phyloP scores from a whole-genome alignment of 352 stramenopile genomes.

The Plasmopara viticola region DNA sequence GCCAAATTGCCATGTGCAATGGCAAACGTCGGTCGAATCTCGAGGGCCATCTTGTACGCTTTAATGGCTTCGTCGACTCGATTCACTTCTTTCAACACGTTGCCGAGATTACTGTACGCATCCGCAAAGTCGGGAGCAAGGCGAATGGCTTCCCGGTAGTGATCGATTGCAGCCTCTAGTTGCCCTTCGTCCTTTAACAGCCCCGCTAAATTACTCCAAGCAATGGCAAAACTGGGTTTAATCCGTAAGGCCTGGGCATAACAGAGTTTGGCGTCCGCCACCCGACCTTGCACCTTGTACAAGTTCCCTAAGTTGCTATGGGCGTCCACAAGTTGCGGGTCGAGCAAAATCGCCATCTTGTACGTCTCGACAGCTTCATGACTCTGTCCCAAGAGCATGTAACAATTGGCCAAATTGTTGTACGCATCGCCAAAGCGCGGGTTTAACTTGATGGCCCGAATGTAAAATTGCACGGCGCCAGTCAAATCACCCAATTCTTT shows the following conservation, averaged over 20 bases:
- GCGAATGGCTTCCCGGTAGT: conserved; percentile 81
- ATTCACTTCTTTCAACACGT: conserved; percentile 75
- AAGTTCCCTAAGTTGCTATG: conserved; percentile 93
- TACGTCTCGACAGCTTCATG: conserved; percentile 91
- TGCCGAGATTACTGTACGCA: conserved; percentile 82
- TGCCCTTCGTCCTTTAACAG: conserved; percentile 89
- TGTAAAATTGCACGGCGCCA: conserved; percentile 90
- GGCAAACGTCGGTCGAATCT: conserved; percentile 85
- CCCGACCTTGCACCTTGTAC: conserved; percentile 82
- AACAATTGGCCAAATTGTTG: conserved; percentile 88
- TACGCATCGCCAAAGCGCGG: conserved; percentile 89
- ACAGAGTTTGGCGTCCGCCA: conserved; percentile 85
- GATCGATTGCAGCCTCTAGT: conserved; percentile 67
- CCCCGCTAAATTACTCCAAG: conserved; percentile 89
- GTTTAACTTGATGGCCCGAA: conserved; percentile 90
- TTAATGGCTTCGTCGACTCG: conserved; percentile 66
- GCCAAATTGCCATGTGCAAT: conserved; percentile 90
- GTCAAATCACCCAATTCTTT: conserved; percentile 90
- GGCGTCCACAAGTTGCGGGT: conserved; percentile 88
- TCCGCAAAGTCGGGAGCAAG: conserved; percentile 82
- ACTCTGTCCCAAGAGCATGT: conserved; percentile 88
- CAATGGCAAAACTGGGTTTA: conserved; percentile 87
- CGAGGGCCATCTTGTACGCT: conserved; percentile 82
- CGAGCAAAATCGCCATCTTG: conserved; percentile 88
- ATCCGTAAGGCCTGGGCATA: conserved; percentile 89